Evolutionary conservation across 1,284 basidiomycete species (phyloP).

Genomic region (Ustilago lituana): DNA sequence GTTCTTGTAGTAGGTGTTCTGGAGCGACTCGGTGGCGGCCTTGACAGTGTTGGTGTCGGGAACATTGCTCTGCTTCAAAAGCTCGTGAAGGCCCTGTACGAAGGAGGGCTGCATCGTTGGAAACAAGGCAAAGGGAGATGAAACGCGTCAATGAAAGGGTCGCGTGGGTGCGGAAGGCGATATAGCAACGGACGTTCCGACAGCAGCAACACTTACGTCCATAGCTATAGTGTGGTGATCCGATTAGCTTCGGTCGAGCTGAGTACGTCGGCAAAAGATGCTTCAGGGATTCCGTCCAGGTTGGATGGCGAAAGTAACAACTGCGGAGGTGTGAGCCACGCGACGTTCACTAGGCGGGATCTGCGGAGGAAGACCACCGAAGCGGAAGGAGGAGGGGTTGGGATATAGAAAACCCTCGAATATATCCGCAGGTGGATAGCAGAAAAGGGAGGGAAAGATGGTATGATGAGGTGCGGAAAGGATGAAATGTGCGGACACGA

Average conservation of each 20-base stretch:
- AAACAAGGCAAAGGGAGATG: too few relatives aligned
- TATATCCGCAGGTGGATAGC: conserved; percentile 32
- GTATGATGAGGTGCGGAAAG: conserved; percentile 14
- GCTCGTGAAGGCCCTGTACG: conserved; percentile 63
- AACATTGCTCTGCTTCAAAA: conserved; percentile 65
- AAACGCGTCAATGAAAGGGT: too few relatives aligned
- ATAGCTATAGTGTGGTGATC: conserved; percentile 2
- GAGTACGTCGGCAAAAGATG: background rate
- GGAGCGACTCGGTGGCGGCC: conserved; percentile 79
- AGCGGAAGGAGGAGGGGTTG: conserved; percentile 2
- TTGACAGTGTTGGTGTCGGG: conserved; percentile 65
- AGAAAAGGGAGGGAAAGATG: background rate
- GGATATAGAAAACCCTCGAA: conserved; percentile 5
- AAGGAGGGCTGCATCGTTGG: conserved; percentile 38
- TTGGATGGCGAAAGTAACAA: conserved; percentile 4
- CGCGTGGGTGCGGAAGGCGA: too few relatives aligned
- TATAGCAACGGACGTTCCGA: too few relatives aligned
- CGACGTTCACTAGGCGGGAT: conserved; percentile 5
- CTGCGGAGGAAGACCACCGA: conserved; percentile 1
- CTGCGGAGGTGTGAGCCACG: conserved; percentile 9
- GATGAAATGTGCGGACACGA: conserved; percentile 1
- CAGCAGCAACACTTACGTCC: conserved; percentile 21
- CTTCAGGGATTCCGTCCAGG: background rate
- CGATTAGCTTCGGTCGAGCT: conserved; percentile 17
- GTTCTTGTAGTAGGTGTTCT: conserved; percentile 77